These are phyloP conservation scores for Pezicula neosporulosa DNA, from an alignment of 2,329 filamentous ascomycete genomes.

Conservation along the genomic window DNA sequence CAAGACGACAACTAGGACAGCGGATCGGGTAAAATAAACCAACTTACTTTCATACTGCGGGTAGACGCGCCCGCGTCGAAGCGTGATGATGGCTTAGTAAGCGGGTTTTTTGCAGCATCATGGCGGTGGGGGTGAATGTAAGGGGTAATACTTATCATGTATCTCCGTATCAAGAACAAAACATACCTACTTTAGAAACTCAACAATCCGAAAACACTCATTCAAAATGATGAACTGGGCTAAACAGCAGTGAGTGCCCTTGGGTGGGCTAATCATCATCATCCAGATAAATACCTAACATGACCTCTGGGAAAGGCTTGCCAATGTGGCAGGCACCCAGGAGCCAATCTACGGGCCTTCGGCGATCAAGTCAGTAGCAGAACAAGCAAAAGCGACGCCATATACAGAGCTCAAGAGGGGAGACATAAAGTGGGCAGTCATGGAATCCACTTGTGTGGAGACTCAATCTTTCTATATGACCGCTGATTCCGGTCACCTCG, in stretches of 20 bases:
- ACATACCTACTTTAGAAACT: too few species aligned
- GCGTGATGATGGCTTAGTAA: too few species aligned
- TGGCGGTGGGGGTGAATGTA: too few species aligned
- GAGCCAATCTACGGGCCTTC: constrained; percentile 92
- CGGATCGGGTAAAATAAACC: too few species aligned
- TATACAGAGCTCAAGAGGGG: constrained; percentile 77
- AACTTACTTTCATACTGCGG: too few species aligned
- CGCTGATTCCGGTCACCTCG: constrained; percentile 72
- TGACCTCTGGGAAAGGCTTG: constrained; percentile 44
- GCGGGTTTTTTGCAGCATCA: too few species aligned
- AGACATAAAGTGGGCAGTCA: constrained; percentile 76
- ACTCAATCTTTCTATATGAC: constrained; percentile 93
- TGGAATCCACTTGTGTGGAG: constrained; percentile 87
- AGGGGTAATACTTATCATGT: too few species aligned
- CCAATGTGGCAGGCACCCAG: constrained; percentile 87
- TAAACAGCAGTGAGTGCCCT: constrained; percentile 72
- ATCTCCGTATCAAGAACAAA: too few species aligned
- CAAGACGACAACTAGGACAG: too few species aligned
- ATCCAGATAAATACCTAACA: constrained; percentile 10
- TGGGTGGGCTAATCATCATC: constrained; percentile 8
- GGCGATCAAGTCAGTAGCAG: constrained; percentile 81
- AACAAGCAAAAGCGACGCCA: constrained; percentile 72
- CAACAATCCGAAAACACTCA: constrained; percentile 6
- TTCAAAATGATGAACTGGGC: constrained; percentile 86
- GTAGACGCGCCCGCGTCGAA: too few species aligned